phyloP scores from a whole-genome alignment of 2,329 filamentous ascomycete species.

The Cytospora schulzeri region DNA sequence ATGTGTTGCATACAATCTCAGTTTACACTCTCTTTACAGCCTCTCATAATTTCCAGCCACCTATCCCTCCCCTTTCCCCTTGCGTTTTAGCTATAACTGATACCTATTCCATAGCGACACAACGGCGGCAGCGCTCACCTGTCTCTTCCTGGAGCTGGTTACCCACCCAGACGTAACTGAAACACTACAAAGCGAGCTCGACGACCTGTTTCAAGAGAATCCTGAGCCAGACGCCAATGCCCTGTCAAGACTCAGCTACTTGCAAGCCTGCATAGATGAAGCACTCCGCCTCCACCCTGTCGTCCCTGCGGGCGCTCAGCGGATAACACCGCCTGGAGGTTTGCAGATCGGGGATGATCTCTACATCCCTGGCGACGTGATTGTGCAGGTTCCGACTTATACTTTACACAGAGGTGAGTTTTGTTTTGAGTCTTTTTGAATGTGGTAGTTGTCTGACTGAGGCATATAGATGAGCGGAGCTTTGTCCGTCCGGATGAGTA shows the following conservation, averaged over 20 bases:
- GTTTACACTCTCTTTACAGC: not conserved
- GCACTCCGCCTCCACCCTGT: constrained; percentile 16
- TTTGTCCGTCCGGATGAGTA: constrained; percentile 34
- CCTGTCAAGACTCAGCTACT: constrained; percentile 11
- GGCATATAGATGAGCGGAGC: constrained; percentile 18
- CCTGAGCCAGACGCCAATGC: constrained; percentile 16
- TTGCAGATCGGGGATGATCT: constrained; percentile 17
- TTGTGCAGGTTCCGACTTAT: constrained; percentile 17
- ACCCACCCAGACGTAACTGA: constrained; percentile 6
- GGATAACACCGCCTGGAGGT: constrained; percentile 13
- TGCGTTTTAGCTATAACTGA: not conserved
- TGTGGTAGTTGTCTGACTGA: not conserved
- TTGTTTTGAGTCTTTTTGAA: not conserved
- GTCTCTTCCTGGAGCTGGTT: constrained; percentile 23
- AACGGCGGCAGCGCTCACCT: constrained; percentile 20
- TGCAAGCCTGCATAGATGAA: constrained; percentile 26
- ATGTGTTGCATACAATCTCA: not conserved
- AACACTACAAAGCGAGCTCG: constrained; percentile 20
- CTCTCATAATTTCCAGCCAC: not conserved
- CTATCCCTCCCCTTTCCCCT: no score
- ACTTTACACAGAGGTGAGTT: constrained; percentile 15
- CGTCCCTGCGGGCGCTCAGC: constrained; percentile 18
- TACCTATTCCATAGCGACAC: constrained; percentile 12
- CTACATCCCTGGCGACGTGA: constrained; percentile 18
- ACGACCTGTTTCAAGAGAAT: not conserved